phyloP scores from a whole-genome alignment of 139 green algal genomes.

The Asterochloris sp. region DNA sequence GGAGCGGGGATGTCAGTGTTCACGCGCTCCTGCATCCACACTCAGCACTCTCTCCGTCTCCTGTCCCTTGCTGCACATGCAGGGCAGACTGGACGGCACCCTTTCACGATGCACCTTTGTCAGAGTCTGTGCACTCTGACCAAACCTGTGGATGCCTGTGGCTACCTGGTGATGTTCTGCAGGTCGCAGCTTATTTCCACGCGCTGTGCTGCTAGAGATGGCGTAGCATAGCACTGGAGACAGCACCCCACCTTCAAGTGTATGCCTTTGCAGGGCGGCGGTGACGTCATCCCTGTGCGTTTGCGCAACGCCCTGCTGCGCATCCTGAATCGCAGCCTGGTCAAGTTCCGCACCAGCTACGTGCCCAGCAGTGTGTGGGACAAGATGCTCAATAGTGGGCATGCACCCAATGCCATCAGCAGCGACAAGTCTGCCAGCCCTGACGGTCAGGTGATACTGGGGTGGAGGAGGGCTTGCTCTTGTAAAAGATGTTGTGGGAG shows the following conservation, averaged over 20 bases:
- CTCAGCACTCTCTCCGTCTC: too few relatives aligned
- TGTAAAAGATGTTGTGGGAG: not conserved
- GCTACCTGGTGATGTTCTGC: not conserved
- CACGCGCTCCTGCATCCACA: too few relatives aligned
- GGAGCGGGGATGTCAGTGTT: too few relatives aligned
- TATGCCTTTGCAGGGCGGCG: conserved; percentile 13
- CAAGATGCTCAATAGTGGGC: conserved; percentile 6
- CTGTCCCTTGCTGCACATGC: too few relatives aligned
- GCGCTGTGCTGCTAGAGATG: too few relatives aligned
- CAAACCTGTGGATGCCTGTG: too few relatives aligned
- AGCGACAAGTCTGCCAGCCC: not conserved
- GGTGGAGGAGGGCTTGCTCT: too few relatives aligned
- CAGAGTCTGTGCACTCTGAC: too few relatives aligned
- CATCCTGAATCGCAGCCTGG: conserved; percentile 18
- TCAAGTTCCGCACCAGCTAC: conserved; percentile 20
- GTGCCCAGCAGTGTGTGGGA: conserved; percentile 15
- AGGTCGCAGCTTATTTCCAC: not conserved
- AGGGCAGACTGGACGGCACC: too few relatives aligned
- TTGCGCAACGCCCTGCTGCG: conserved; percentile 24
- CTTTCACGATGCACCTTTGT: too few relatives aligned
- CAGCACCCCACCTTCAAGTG: too few relatives aligned
- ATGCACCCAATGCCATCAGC: not conserved
- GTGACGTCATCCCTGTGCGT: conserved; percentile 21
- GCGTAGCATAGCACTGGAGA: too few relatives aligned
- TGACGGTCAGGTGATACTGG: not conserved